Evolutionary conservation across 2,329 filamentous ascomycete genomes (phyloP), one percentile per base, ranked within the genome.

Genomic region (Diaporthe citriasiana): DNA sequence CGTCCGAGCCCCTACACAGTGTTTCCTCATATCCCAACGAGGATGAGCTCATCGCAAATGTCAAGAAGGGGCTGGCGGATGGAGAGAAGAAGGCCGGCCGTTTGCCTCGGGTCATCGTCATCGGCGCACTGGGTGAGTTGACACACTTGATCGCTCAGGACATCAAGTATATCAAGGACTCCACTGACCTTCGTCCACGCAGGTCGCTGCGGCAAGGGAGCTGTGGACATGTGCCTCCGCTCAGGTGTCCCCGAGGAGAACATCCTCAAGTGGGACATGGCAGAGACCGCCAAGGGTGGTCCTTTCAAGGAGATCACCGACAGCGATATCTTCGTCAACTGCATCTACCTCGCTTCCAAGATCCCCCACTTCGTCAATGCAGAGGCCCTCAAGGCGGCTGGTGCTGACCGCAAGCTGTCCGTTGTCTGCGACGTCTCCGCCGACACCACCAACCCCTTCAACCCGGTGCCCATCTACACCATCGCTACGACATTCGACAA

Each of bases 401-500:
- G 74, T 38, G 74, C 72, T 13, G 88, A 88, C 79, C 92, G 96
- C 81, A 93, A 92, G 80, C 89, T 98, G 71, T 91, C 90, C 71
- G 94, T 97, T 57, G 90, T 97, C 75, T 94, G 93, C 83, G 94
- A 97, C 81, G 94, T 97, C 76, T 90, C 87, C 51, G 93, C 92
- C 82, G 93, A 95, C 83, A 93, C 92, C 60, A 94, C 90, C 45
- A 94, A 93, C 84, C 90, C 91, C 3, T 87, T 93, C 85, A 93
- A 93, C 83, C 82, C 82, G 70, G 90, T 95, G 72, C 95, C 95
- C 33, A 92, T 98, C 81, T 98, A 97, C 87, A 88, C 89, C 77
- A 91, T 93, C 81, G 94, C 94, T 83, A 98, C 94, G 63, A 97
- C 95, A 30, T 98, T 98, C 81, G 90, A 92, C 81, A 91, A 94